Evolutionary conservation across 1,284 basidiomycete genomes (phyloP), one percentile per base, ranked within the genome.

Genomic region (Meira miltonrushii): DNA sequence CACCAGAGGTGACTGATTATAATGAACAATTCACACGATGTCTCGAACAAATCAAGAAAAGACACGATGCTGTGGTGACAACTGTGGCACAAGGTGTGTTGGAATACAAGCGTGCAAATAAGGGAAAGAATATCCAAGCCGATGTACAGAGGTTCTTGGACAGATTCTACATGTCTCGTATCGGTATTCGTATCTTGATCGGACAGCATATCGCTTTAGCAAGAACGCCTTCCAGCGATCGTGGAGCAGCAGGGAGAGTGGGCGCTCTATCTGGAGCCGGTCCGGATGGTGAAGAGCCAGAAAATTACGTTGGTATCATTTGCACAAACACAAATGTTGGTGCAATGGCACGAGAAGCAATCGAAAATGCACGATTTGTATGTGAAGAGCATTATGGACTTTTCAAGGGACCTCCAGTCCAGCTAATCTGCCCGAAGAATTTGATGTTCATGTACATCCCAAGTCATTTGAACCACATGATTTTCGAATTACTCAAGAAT

Each of bases 401-500:
- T 81, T 96, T 97, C 85, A 90, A 88, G 68, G 92, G 90, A 0
- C 94, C 95, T 0, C 91, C 92, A 1, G 92, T 99, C 9, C 92
- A 98, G 78, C 88, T 99, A 59, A 91, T 97, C 69, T 98, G 94
- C 79, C 92, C 92, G 0, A 81, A 85, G 55, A 82, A 91, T 76
- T 85, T 98, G 62, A 85, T 85, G 37, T 98, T 98, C 81, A 85
- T 93, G 72, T 98, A 98, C 80, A 92, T 98, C 57, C 95, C 94
- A 0, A 93, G 92, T 11, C 94, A 98, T 78, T 64, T 81, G 61
- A 78, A 78, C 60, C 94, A 98, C 80, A 97, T 99, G 81, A 86
- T 89, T 68, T 98, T 98, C 77, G 95, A 99, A 79, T 85, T 98
- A n/a, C 84, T 98, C 65, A 98, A 98, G 79, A 99, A 99, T 82